Conservation (phyloP, 2,329 filamentous ascomycete species). For the Aspergillus fumigatus region DNA sequence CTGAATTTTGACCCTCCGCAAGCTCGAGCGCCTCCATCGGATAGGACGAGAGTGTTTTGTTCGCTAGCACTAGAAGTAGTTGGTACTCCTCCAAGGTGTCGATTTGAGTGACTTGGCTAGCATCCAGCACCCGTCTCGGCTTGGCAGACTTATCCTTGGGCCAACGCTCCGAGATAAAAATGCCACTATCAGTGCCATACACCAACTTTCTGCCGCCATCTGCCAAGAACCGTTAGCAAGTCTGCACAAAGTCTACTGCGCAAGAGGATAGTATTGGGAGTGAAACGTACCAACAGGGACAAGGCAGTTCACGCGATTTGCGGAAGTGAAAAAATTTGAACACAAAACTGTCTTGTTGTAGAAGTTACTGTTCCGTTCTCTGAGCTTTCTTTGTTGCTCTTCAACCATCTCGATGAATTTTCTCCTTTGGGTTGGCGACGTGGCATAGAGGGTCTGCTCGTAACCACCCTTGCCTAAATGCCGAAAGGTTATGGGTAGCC, state of each 20-base stretch:
- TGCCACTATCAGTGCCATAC: conserved; percentile 88
- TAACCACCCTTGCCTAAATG: conserved; percentile 95
- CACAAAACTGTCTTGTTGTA: conserved; percentile 66
- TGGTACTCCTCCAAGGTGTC: conserved; percentile 95
- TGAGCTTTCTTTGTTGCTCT: conserved; percentile 77
- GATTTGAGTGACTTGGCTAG: conserved; percentile 83
- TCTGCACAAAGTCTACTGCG: neutral
- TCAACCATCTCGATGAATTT: conserved; percentile 98
- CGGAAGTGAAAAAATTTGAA: conserved; percentile 84
- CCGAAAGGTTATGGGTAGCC: conserved; percentile 92
- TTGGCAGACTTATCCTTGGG: conserved; percentile 69
- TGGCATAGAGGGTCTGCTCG: conserved; percentile 82
- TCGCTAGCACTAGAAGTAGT: conserved; percentile 82
- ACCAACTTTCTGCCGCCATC: conserved; percentile 94
- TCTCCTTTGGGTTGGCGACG: conserved; percentile 77
- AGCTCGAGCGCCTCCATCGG: conserved; percentile 80
- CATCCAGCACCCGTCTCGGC: conserved; percentile 80
- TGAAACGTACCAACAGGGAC: conserved; percentile 72
- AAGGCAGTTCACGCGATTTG: conserved; percentile 89
- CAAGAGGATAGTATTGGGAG: neutral
- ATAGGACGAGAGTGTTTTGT: conserved; percentile 90
- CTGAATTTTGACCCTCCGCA: conserved; percentile 66
- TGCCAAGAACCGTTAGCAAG: conserved; percentile 32
- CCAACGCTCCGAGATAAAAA: conserved; percentile 88
- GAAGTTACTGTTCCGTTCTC: conserved; percentile 66